These are phyloP conservation scores for Pseudozyma sp. DNA, from an alignment of 1,284 basidiomycete species.

Conservation along the genomic window DNA sequence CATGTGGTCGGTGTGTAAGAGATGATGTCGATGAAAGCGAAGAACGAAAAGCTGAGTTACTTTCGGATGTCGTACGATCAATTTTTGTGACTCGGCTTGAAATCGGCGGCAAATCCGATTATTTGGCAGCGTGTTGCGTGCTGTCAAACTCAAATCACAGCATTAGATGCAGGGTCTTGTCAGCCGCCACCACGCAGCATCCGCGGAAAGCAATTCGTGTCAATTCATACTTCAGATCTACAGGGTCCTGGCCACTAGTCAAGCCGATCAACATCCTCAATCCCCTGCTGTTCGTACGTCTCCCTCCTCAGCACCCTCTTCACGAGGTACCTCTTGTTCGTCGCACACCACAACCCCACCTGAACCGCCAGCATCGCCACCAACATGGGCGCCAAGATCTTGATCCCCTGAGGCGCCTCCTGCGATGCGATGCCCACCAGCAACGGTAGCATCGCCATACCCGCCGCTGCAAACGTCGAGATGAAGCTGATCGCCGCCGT, in stretches of 20 bases:
- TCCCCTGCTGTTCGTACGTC: not conserved
- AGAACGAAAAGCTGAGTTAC: not conserved
- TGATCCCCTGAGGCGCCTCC: slow-evolving; percentile 39
- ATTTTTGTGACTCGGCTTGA: too few relatives aligned
- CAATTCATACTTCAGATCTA: too few relatives aligned
- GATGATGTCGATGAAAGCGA: too few relatives aligned
- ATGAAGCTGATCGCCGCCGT: slow-evolving; percentile 52
- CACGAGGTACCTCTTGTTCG: slow-evolving; percentile 22
- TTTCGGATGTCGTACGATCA: too few relatives aligned
- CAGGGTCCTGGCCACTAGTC: slow-evolving; percentile 7
- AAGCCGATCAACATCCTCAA: slow-evolving; percentile 19
- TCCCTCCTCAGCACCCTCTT: slow-evolving; percentile 12
- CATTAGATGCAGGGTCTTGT: not conserved
- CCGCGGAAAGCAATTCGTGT: not conserved
- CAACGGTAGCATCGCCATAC: slow-evolving; percentile 51
- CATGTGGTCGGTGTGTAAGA: not conserved
- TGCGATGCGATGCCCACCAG: slow-evolving; percentile 48
- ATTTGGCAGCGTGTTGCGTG: slow-evolving; percentile 2
- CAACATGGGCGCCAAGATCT: slow-evolving; percentile 46
- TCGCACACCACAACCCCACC: slow-evolving; percentile 28
- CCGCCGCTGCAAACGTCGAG: slow-evolving; percentile 40
- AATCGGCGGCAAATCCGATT: too few relatives aligned
- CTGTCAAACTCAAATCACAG: slow-evolving; percentile 3
- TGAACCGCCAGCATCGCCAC: slow-evolving; percentile 44
- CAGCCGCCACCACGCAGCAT: too few relatives aligned